Evolutionary conservation across 768 basidiomycete species (phyloP).

Genomic region (Suillus spraguei): DNA sequence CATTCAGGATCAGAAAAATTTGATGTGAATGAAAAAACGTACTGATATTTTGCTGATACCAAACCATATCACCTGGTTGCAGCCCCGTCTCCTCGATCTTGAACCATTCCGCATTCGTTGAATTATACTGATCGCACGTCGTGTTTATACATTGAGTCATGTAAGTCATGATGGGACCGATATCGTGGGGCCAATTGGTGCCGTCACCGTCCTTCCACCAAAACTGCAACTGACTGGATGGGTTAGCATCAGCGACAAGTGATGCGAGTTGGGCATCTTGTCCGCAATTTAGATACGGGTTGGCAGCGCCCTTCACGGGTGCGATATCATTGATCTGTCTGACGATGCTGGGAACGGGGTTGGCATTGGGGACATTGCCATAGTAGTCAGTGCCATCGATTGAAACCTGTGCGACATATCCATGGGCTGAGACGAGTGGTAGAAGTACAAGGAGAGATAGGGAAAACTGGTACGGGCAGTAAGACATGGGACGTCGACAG

Average conservation of each 20-base stretch:
- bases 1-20: slow-evolving; percentile 5
- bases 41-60: slow-evolving; percentile 61
- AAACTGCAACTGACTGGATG: slow-evolving; percentile 57
- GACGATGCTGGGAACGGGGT: slow-evolving; percentile 42
- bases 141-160: slow-evolving; percentile 63
- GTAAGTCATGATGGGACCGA: slow-evolving; percentile 75
- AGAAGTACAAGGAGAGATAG: slow-evolving; percentile 15
- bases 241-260: slow-evolving; percentile 55
- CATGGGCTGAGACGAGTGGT: slow-evolving; percentile 38
- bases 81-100: slow-evolving; percentile 63
- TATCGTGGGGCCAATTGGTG: slow-evolving; percentile 55
- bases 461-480: slow-evolving; percentile 1
- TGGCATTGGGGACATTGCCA: slow-evolving; percentile 46
- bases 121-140: slow-evolving; percentile 61
- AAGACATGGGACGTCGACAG: not conserved
- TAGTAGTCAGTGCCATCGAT: slow-evolving; percentile 47
- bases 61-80: slow-evolving; percentile 38
- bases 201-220: slow-evolving; percentile 54
- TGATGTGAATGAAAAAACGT: slow-evolving; percentile 24
- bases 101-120: slow-evolving; percentile 68
- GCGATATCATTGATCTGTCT: slow-evolving; percentile 45
- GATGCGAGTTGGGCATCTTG: slow-evolving; percentile 49
- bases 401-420: slow-evolving; percentile 42
- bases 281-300: slow-evolving; percentile 64
- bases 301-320: slow-evolving; percentile 60